Conservation (phyloP, 495 filamentous ascomycete species). For the Penicillium ochrochloron region DNA sequence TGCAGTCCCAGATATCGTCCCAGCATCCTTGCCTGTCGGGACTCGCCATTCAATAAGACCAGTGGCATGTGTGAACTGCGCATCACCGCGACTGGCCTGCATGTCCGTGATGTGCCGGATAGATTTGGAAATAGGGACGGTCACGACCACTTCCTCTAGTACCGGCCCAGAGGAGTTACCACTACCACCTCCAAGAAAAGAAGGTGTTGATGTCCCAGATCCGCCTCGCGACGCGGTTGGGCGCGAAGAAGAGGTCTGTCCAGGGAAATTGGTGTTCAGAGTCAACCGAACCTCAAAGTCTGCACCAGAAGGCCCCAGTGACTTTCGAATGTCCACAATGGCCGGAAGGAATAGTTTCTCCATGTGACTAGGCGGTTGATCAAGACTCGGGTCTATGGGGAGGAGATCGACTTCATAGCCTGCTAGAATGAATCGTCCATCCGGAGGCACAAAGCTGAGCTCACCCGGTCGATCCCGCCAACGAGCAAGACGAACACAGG, state of each 20-base stretch:
- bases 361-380: conserved; percentile 52
- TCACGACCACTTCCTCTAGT: conserved; percentile 81
- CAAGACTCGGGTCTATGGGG: conserved; percentile 56
- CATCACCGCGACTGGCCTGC: conserved; percentile 81
- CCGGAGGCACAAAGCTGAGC: conserved; percentile 92
- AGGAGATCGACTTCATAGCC: conserved; percentile 95
- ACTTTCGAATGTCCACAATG: conserved; percentile 77
- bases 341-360: conserved; percentile 81
- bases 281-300: conserved; percentile 90
- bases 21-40: conserved; percentile 64
- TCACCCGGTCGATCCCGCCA: conserved; percentile 91
- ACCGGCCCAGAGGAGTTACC: conserved; percentile 56
- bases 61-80: conserved; percentile 73
- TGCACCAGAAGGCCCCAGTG: conserved; percentile 69
- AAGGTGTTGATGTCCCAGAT: conserved; percentile 63
- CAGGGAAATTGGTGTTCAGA: conserved; percentile 65
- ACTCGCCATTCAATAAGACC: conserved; percentile 82
- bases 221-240: conserved; percentile 40
- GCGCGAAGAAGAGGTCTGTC: conserved; percentile 42
- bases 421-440: conserved; percentile 91
- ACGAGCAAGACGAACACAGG: conserved; percentile 81
- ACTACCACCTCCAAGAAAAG: conserved; percentile 61
- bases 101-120: conserved; percentile 90
- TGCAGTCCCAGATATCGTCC: conserved; percentile 64
- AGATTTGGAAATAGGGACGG: conserved; percentile 75